phyloP scores from a whole-genome alignment of 805 yeast genomes.

The Wickerhamiella lipophila region DNA sequence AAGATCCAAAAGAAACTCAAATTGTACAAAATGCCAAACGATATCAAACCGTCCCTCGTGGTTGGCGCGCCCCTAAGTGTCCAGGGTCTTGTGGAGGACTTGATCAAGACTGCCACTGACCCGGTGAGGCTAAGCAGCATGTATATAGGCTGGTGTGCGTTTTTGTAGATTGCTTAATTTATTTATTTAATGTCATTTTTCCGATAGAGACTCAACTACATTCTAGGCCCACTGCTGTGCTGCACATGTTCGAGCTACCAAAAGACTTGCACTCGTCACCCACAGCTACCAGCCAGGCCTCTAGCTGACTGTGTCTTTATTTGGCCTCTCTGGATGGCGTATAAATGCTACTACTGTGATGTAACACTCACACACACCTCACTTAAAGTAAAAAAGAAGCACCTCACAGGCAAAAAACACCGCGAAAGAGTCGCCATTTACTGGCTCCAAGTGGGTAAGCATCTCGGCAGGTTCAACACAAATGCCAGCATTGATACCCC shows the following conservation, averaged over 20 bases:
- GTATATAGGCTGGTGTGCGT: slow-evolving; percentile 92
- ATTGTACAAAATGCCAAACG: slow-evolving; percentile 65
- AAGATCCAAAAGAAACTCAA: slow-evolving; percentile 67
- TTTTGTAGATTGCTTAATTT: slow-evolving; percentile 32
- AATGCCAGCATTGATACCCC: slow-evolving; percentile 2
- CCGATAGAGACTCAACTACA: no score
- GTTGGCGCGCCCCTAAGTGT: slow-evolving; percentile 72
- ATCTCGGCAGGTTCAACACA: slow-evolving; percentile 9
- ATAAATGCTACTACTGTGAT: slow-evolving; percentile 20
- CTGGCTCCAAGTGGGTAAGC: slow-evolving; percentile 18
- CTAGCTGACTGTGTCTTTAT: no score
- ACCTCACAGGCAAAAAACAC: slow-evolving; percentile 19
- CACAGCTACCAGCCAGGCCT: no score
- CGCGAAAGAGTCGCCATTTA: slow-evolving; percentile 14
- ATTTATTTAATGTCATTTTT: not conserved
- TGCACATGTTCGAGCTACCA: no score
- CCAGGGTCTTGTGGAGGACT: slow-evolving; percentile 81
- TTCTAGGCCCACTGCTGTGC: no score
- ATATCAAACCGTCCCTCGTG: not conserved
- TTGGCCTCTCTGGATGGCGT: not conserved
- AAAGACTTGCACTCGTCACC: no score
- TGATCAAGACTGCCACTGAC: slow-evolving; percentile 71
- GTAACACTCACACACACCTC: slow-evolving; percentile 19
- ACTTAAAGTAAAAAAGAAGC: slow-evolving; percentile 17
- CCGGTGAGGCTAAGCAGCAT: slow-evolving; percentile 59